Evolutionary conservation across 2,329 filamentous ascomycete species (phyloP), one percentile per base, ranked within the genome.

Genomic region (Aureobasidium sp.): DNA sequence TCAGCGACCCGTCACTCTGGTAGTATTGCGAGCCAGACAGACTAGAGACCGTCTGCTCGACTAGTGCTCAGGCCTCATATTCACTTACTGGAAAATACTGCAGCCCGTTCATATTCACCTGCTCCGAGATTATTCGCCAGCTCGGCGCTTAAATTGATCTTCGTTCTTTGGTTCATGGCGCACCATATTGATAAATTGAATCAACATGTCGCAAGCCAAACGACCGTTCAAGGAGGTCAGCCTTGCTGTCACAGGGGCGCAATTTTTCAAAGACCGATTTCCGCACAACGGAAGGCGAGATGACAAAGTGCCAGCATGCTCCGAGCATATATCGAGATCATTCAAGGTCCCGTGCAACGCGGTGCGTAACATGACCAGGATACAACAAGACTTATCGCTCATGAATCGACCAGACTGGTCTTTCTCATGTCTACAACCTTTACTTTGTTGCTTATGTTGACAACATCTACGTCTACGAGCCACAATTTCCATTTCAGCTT

Each of bases 391-490:
- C 51, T 41, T 36, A 52, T 59, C 46, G 37, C 60, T 58, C 61
- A 52, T 53, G 55, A 41, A 29, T 39, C 58, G 39, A 12, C 53
- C 46, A 75, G 72, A 80, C 78, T 17, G 78, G 71, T 6, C 70
- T 81, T 13, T 80, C 79, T 17, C 74, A 76, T 55, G 65, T 67
- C 2, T 72, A 76, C 68, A 80, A 81, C 62, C 71, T 80, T n/a
- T 80, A 77, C 67, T 79, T 80, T 60, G 70, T 80, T n/a, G 78
- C 77, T 13, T 75, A 73, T 62, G 69, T 66, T 23, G 67, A 72
- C 55, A 64, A 69, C 1, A 72, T 81, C 10, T 70, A 75, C 57
- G 71, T 80, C 36, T 79, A 77, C 63, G 67, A 74, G 56, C 79
- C 79, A 32, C 70, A 65, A 12, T 80, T 76, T 63, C 77, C 78